These are phyloP conservation scores for Aspergillus diversus DNA, from an alignment of 495 filamentous ascomycete genomes.

Conservation along the genomic window DNA sequence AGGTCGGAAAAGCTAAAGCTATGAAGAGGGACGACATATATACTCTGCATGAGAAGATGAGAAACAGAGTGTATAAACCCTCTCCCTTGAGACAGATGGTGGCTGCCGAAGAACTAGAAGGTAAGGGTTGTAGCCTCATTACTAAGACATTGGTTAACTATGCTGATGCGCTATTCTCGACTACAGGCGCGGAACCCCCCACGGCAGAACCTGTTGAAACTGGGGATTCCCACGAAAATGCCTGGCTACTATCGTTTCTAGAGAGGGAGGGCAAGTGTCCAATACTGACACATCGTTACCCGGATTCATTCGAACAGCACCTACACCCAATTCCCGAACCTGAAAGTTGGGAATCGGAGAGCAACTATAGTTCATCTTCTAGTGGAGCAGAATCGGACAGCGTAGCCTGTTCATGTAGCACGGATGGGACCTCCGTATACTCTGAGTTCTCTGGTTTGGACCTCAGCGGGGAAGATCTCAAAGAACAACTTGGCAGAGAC, in stretches of 20 bases:
- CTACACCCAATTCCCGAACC: background rate
- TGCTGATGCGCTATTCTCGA: background rate
- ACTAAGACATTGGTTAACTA: background rate
- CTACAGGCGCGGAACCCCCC: background rate
- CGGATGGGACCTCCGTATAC: background rate
- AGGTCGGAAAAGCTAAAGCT: background rate
- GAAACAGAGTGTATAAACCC: background rate
- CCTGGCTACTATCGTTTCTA: background rate
- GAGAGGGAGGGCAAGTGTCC: background rate
- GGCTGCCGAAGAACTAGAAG: slow-evolving; percentile 4
- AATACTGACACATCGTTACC: background rate
- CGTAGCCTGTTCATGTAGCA: background rate
- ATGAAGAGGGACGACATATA: background rate
- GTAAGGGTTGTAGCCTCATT: background rate
- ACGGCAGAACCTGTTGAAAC: background rate
- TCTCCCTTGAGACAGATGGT: slow-evolving; percentile 15
- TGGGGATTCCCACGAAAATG: background rate
- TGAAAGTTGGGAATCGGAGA: background rate
- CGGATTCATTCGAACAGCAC: background rate
- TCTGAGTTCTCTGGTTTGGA: background rate
- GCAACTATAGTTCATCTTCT: background rate
- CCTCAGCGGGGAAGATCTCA: background rate
- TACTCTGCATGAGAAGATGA: background rate
- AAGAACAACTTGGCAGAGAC: no score
- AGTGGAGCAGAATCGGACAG: background rate